A percentile compares a stretch with the other conserved stretches of the same genome.
Conservation (phyloP, 1,284 basidiomycete species). For the Leccinum griseonigrum region DNA sequence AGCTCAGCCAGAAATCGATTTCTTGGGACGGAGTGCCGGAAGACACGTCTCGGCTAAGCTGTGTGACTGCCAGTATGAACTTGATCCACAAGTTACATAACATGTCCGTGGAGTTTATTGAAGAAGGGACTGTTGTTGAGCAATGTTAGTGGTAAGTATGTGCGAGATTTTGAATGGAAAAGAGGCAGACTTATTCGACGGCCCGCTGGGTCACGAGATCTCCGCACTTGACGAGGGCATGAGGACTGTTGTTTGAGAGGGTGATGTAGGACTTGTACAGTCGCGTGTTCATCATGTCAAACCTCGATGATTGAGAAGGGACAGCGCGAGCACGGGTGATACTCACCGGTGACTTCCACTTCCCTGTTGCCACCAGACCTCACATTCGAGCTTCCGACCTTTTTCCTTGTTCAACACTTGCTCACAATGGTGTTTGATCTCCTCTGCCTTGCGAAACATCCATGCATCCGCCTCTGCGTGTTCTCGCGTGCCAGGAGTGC, state of each 20-base stretch:
- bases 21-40: too few species aligned
- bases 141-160: too few species aligned
- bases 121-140: too few species aligned
- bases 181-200: too few species aligned
- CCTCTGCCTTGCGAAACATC: constrained; percentile 65
- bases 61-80: too few species aligned
- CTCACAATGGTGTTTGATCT: constrained; percentile 62
- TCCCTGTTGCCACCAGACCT: constrained; percentile 85
- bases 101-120: too few species aligned
- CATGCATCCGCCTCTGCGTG: constrained; percentile 86
- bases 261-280: constrained; percentile 92
- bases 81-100: too few species aligned
- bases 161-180: too few species aligned
- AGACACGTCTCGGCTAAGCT: too few species aligned
- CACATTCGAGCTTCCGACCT: constrained; percentile 71
- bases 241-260: constrained; percentile 62
- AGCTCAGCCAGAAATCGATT: too few species aligned
- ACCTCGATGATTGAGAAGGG: constrained; percentile 43
- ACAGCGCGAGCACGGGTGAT: constrained; percentile 1
- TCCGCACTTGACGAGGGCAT: too few species aligned
- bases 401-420: constrained; percentile 43
- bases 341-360: constrained; percentile 81
- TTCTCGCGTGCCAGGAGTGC: constrained; percentile 89
- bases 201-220: too few species aligned
- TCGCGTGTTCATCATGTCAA: constrained; percentile 81